These are phyloP conservation scores for Desmodesmus armatus DNA, from an alignment of 139 green algal genomes.

Conservation along the genomic window DNA sequence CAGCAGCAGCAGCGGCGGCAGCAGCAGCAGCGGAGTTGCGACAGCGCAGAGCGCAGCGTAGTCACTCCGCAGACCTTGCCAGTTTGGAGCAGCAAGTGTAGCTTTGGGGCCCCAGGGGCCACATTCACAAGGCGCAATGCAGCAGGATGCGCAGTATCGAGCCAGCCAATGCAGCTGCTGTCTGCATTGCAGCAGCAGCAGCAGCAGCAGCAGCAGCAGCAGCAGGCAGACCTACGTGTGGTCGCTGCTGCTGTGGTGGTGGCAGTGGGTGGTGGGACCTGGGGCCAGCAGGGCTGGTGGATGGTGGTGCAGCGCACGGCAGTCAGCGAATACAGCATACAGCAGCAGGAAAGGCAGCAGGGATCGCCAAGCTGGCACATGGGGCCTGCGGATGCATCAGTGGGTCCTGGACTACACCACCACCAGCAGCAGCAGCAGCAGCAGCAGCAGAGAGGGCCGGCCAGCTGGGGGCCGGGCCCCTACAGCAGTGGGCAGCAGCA, in stretches of 20 bases:
- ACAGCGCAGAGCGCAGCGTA: too few species aligned
- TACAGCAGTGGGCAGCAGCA: too few species aligned
- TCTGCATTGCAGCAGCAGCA: background rate
- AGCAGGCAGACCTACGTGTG: background rate
- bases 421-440: background rate
- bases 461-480: too few species aligned
- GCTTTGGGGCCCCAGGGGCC: background rate
- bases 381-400: background rate
- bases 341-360: background rate
- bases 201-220: background rate
- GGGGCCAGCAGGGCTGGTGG: too few species aligned
- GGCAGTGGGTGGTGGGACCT: too few species aligned
- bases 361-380: background rate
- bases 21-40: too few species aligned
- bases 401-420: background rate
- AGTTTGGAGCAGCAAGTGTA: background rate
- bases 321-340: background rate
- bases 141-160: too few species aligned
- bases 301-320: too few species aligned
- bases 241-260: background rate
- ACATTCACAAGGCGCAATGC: background rate
- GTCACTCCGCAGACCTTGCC: too few species aligned
- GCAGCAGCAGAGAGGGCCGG: background rate
- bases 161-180: too few species aligned
- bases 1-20: too few species aligned